Conservation (phyloP, 768 basidiomycete species). For the Chalciporus sphaerocephalus region DNA sequence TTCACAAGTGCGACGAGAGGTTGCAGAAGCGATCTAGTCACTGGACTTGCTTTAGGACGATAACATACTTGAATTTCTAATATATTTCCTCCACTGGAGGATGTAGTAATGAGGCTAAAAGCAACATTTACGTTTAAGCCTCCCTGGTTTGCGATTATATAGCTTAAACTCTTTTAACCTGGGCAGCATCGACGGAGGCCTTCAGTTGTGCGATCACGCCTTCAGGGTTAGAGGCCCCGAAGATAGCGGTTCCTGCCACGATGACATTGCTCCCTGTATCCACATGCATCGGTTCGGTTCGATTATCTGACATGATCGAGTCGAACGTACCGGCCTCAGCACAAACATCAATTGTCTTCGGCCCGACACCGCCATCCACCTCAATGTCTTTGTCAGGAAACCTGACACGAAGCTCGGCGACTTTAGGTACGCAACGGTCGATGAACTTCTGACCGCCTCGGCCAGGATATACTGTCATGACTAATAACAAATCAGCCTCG, state of each 20-base stretch:
- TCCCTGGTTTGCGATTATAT: constrained; percentile 6
- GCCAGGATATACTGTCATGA: constrained; percentile 98
- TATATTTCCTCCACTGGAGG: constrained; percentile 3
- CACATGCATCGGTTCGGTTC: neutral
- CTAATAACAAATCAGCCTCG: constrained; percentile 89
- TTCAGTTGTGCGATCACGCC: constrained; percentile 73
- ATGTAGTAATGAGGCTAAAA: too few species aligned
- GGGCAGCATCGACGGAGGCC: constrained; percentile 62
- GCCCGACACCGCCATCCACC: constrained; percentile 97
- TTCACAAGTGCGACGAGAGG: constrained; percentile 7
- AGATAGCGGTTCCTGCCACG: constrained; percentile 96
- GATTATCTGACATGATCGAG: neutral
- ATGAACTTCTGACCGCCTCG: constrained; percentile 96
- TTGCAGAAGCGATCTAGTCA: constrained; percentile 10
- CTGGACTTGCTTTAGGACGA: constrained; percentile 17
- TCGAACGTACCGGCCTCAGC: constrained; percentile 72
- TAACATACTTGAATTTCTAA: constrained; percentile 30
- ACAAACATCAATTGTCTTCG: constrained; percentile 81
- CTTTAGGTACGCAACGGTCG: constrained; percentile 88
- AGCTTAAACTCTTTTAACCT: constrained; percentile 39
- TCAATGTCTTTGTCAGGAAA: constrained; percentile 96
- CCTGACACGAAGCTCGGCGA: constrained; percentile 79
- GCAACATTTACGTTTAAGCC: too few species aligned
- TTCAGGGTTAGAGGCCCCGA: constrained; percentile 73
- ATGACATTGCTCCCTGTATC: constrained; percentile 90